These are phyloP conservation scores for Phytophthora pseudosyringae DNA, from an alignment of 352 stramenopile species.

Conservation along the genomic window DNA sequence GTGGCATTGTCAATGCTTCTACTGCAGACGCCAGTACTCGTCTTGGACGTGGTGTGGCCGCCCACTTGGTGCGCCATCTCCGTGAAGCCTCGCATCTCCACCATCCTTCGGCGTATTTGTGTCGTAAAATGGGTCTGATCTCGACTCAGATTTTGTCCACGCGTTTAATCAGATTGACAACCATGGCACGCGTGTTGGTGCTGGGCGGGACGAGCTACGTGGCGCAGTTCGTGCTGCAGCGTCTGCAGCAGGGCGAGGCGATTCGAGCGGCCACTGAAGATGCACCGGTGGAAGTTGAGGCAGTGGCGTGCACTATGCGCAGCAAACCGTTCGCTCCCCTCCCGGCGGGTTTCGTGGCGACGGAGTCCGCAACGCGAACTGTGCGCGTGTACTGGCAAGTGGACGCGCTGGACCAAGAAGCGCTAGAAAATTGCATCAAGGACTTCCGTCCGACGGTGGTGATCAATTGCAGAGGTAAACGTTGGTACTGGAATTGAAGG, in stretches of 20 bases:
- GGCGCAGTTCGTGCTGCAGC: conserved; percentile 64
- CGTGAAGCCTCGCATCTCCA: conserved; percentile 35
- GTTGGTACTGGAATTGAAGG: neutral
- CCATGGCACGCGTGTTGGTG: conserved; percentile 56
- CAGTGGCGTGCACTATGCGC: conserved; percentile 55
- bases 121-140: conserved; percentile 8
- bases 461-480: conserved; percentile 66
- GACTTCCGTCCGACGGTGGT: conserved; percentile 50
- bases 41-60: conserved; percentile 76
- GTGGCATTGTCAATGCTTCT: neutral
- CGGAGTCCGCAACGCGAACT: neutral
- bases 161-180: neutral
- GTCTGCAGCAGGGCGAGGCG: conserved; percentile 24
- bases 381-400: conserved; percentile 57
- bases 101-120: conserved; percentile 5
- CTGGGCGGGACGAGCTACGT: conserved; percentile 71
- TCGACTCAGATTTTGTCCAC: conserved; percentile 7
- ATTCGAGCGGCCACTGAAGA: conserved; percentile 5
- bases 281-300: neutral
- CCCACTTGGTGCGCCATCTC: conserved; percentile 82
- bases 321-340: conserved; percentile 19
- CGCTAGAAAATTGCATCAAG: conserved; percentile 41
- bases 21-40: conserved; percentile 38
- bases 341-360: conserved; percentile 34
- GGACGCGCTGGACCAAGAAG: conserved; percentile 38